phyloP scores from a whole-genome alignment of 768 basidiomycete species.

The Lepiota brunneoincarnata region DNA sequence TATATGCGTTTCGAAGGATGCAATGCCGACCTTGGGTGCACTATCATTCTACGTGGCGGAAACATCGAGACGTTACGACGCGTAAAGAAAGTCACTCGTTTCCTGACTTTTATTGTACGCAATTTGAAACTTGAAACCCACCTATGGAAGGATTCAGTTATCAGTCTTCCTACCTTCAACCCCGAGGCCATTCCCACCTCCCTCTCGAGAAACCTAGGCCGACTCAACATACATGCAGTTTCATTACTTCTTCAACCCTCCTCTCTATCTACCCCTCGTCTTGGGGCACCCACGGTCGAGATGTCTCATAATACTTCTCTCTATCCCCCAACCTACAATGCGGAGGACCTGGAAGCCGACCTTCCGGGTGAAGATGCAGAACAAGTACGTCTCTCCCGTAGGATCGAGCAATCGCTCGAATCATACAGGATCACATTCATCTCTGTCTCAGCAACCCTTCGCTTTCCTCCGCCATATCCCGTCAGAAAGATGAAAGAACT shows the following conservation, averaged over 20 bases:
- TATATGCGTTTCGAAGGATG: conserved; percentile 99
- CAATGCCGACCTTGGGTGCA: conserved; percentile 89
- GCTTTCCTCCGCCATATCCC: conserved; percentile 90
- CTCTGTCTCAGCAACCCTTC: conserved; percentile 89
- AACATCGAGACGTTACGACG: conserved; percentile 76
- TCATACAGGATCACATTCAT: conserved; percentile 86
- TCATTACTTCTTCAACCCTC: conserved; percentile 14
- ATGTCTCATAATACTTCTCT: neutral
- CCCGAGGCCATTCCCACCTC: conserved; percentile 60
- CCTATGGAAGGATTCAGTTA: conserved; percentile 88
- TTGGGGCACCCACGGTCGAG: neutral
- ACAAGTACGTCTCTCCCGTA: conserved; percentile 62
- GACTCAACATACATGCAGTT: conserved; percentile 22
- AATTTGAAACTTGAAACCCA: conserved; percentile 93
- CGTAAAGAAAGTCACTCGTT: conserved; percentile 90
- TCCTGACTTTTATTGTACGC: conserved; percentile 89
- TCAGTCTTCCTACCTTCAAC: conserved; percentile 67
- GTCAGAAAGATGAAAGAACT: conserved; percentile 86
- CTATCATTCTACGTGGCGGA: conserved; percentile 87
- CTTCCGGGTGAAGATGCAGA: conserved; percentile 74
- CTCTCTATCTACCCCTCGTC: conserved; percentile 12
- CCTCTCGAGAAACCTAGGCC: conserved; percentile 22
- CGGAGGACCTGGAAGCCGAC: conserved; percentile 36
- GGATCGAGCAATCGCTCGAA: conserved; percentile 79
- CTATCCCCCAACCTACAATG: neutral